phyloP scores from a whole-genome alignment of 2,329 filamentous ascomycete species.

The Arthrobotrys iridis region DNA sequence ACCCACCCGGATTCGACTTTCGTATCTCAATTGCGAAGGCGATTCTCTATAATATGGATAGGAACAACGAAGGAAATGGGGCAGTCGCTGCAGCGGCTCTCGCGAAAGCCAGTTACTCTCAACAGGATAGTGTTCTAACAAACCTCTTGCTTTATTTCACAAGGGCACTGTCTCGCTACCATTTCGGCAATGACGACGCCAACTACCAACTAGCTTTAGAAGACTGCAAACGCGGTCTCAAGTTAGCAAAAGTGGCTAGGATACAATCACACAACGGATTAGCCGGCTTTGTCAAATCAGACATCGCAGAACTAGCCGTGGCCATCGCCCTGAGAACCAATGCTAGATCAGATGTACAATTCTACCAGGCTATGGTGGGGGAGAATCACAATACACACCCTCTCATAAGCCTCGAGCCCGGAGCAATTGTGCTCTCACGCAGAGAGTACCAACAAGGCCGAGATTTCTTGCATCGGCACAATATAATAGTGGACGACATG shows the following conservation, averaged over 20 bases:
- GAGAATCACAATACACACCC: neutral
- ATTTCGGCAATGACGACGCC: neutral
- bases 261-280: neutral
- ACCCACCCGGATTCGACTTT: neutral
- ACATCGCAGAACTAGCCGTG: conserved; percentile 13
- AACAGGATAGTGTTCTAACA: neutral
- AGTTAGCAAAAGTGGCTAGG: conserved; percentile 10
- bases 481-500: neutral
- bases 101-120: neutral
- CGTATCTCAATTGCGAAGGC: neutral
- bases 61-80: neutral
- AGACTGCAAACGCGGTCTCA: conserved; percentile 22
- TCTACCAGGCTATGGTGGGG: neutral
- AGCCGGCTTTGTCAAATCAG: neutral
- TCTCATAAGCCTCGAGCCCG: neutral
- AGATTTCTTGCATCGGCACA: neutral
- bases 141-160: conserved; percentile 26
- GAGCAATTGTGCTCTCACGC: neutral
- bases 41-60: neutral
- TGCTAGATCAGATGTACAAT: neutral
- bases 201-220: neutral
- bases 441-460: neutral
- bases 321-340: neutral
- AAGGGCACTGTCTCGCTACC: neutral
- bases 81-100: neutral